Conservation (phyloP, 2,329 filamentous ascomycete genomes). For the Claviceps quebecensis region DNA sequence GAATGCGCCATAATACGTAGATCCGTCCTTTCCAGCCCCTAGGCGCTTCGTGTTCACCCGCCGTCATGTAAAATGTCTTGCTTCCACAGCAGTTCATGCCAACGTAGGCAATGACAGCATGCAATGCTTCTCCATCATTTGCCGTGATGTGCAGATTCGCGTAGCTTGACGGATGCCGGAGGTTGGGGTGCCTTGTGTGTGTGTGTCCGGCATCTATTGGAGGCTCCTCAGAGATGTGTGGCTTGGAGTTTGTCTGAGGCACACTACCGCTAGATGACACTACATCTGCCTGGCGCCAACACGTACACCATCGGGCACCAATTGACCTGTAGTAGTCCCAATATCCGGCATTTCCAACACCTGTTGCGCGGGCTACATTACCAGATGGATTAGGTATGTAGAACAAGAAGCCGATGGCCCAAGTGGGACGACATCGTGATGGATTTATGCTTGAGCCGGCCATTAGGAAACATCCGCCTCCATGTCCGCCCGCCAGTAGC, state of each 20-base stretch:
- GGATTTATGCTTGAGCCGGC: neutral
- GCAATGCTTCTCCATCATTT: neutral
- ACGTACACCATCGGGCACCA: conserved; percentile 3
- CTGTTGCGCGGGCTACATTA: neutral
- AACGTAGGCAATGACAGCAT: neutral
- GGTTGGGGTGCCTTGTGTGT: neutral
- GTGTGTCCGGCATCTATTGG: neutral
- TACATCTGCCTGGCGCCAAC: conserved; percentile 1
- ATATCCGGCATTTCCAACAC: neutral
- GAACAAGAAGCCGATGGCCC: neutral
- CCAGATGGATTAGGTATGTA: neutral
- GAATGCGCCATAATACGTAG: neutral
- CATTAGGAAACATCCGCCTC: neutral
- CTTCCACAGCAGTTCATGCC: neutral
- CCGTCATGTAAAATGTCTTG: neutral
- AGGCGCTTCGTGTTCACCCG: neutral
- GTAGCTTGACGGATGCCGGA: neutral
- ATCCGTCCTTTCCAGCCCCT: neutral
- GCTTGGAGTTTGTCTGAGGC: neutral
- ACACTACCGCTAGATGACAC: neutral
- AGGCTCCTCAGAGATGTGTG: neutral
- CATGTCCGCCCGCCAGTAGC: neutral
- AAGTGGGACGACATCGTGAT: neutral
- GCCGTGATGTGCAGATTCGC: conserved; percentile 1
- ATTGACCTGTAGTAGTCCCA: neutral